phyloP scores from a whole-genome alignment of 805 yeast species.

The Starmerella roubikii region DNA sequence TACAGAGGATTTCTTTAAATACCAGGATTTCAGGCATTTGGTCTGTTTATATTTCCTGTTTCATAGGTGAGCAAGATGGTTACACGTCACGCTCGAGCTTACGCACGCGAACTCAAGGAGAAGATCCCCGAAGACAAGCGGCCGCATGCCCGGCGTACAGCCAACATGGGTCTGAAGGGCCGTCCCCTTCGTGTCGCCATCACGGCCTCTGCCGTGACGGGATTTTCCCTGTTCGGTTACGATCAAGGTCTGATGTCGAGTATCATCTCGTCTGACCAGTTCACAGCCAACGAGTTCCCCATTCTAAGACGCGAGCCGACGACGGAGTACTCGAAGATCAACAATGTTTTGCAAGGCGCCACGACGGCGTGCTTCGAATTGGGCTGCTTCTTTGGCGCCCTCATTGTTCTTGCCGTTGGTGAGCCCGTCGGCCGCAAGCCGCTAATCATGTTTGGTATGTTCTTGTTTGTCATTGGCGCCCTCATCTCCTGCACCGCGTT shows the following conservation, averaged over 20 bases:
- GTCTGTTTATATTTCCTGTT: not conserved
- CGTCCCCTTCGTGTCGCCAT: constrained; percentile 35
- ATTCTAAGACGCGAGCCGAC: constrained; percentile 15
- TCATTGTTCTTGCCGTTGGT: constrained; percentile 47
- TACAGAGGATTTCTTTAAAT: no score
- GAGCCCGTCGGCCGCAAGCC: constrained; percentile 55
- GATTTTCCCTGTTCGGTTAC: constrained; percentile 36
- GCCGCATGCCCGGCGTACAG: constrained; percentile 27
- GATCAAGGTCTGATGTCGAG: constrained; percentile 25
- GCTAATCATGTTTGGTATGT: constrained; percentile 41
- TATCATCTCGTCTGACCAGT: constrained; percentile 40
- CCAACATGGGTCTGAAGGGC: constrained; percentile 46
- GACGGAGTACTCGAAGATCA: constrained; percentile 29
- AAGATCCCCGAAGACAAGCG: constrained; percentile 14
- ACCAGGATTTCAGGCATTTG: constrained; percentile 1
- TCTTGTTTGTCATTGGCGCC: constrained; percentile 47
- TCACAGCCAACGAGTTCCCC: constrained; percentile 46
- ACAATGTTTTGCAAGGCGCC: constrained; percentile 56
- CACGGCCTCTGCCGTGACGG: constrained; percentile 49
- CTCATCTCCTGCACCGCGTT: constrained; percentile 41
- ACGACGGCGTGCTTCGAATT: constrained; percentile 42
- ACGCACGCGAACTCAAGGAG: constrained; percentile 12
- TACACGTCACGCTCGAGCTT: constrained; percentile 11
- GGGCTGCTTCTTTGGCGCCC: constrained; percentile 66
- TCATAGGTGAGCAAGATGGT: constrained; percentile 12